Evolutionary conservation across 208 protist genomes (phyloP).

Genomic region (Acanthamoeba triangularis): DNA sequence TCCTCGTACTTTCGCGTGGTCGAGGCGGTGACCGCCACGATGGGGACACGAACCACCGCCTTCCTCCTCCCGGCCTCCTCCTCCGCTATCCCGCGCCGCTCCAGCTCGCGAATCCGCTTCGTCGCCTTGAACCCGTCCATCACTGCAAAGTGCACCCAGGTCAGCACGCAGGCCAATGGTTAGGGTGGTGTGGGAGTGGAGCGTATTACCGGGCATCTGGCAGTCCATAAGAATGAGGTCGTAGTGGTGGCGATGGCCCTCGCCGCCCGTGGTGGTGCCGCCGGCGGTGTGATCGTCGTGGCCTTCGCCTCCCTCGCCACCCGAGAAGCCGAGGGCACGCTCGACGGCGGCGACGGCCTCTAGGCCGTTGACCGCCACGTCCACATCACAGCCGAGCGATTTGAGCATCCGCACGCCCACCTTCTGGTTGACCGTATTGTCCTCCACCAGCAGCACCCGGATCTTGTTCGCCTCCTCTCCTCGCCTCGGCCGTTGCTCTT

Average conservation of each 20-base stretch:
- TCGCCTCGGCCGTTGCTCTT: not conserved
- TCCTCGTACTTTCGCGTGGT: not conserved
- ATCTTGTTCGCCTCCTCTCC: not conserved
- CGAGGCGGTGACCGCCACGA: not conserved
- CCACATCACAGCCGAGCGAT: not conserved
- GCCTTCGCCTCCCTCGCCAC: not conserved
- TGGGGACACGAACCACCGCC: not conserved
- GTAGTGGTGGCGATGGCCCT: not conserved
- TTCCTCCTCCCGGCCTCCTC: not conserved
- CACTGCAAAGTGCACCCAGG: not conserved
- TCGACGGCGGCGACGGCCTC: not conserved
- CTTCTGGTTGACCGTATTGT: slow-evolving; percentile 22
- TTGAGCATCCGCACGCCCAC: not conserved
- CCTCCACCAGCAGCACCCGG: slow-evolving; percentile 16
- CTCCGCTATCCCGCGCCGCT: not conserved
- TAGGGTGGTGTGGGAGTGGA: not conserved
- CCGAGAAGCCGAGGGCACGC: not conserved
- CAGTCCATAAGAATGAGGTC: slow-evolving; percentile 64
- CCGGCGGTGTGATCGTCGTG: not conserved
- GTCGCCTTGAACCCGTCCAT: slow-evolving; percentile 68
- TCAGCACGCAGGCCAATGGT: not conserved
- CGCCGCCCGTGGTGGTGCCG: not conserved
- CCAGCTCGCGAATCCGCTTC: not conserved
- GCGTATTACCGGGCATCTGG: slow-evolving; percentile 20
- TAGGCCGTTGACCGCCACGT: not conserved